Percentiles rank a stretch among this genome's conserved stretches.
These are phyloP conservation scores for Blastobotrys apis DNA, from an alignment of 1,139 yeast species.

Conservation along the genomic window DNA sequence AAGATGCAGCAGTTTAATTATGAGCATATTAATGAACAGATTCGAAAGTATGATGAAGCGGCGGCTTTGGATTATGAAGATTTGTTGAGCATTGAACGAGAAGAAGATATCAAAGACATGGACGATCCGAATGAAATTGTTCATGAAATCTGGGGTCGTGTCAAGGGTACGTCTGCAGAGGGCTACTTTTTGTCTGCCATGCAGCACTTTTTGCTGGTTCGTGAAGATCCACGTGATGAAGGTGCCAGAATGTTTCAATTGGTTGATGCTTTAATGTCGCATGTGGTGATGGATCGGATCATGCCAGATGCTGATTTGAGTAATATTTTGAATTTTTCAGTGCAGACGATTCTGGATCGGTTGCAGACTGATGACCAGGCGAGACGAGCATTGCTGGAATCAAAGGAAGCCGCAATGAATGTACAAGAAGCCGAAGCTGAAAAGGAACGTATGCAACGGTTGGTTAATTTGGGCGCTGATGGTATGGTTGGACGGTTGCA, in stretches of 20 bases:
- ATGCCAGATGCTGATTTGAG: constrained; percentile 59
- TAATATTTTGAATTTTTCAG: constrained; percentile 76
- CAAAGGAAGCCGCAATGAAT: constrained; percentile 57
- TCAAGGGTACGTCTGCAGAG: constrained; percentile 65
- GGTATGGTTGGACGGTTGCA: constrained; percentile 73
- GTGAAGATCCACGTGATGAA: constrained; percentile 47
- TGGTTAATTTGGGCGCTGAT: constrained; percentile 75
- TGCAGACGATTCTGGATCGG: constrained; percentile 71
- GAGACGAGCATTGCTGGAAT: constrained; percentile 68
- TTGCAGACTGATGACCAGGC: constrained; percentile 90
- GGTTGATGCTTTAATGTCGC: constrained; percentile 78
- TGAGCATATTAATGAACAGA: constrained; percentile 61
- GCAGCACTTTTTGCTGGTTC: constrained; percentile 69
- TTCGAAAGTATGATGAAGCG: constrained; percentile 57
- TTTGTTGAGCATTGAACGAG: constrained; percentile 54
- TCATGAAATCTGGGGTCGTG: constrained; percentile 62
- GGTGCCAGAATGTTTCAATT: constrained; percentile 71
- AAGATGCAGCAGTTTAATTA: constrained; percentile 59
- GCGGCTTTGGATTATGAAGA: constrained; percentile 71
- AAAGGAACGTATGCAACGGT: constrained; percentile 69
- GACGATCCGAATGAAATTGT: constrained; percentile 70
- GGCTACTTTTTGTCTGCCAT: constrained; percentile 70
- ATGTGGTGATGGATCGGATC: constrained; percentile 56
- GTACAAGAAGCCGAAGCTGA: constrained; percentile 85
- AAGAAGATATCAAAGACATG: constrained; percentile 44